Percentiles rank a stretch among this genome's conserved stretches.
These are phyloP conservation scores for Cryomyces antarcticus DNA, from an alignment of 495 filamentous ascomycete species.

Conservation along the genomic window DNA sequence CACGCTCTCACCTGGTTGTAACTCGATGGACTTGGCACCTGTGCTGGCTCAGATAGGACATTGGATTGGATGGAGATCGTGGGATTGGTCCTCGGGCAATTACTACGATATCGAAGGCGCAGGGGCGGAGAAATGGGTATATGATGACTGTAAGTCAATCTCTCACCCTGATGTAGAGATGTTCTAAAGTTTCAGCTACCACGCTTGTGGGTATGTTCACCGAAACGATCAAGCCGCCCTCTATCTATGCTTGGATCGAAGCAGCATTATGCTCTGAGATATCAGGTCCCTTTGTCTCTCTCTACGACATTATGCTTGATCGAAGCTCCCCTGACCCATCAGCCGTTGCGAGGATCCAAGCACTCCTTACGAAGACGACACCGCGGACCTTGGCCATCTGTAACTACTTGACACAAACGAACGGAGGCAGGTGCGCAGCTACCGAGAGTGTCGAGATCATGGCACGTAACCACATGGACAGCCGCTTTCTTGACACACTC, in stretches of 20 bases:
- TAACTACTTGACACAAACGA: slow-evolving; percentile 18
- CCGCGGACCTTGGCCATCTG: slow-evolving; percentile 8
- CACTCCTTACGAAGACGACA: slow-evolving; percentile 1
- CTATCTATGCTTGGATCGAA: no score
- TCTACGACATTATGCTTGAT: no score
- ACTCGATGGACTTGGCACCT: slow-evolving; percentile 26
- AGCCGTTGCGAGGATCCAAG: not conserved
- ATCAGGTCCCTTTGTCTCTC: no score
- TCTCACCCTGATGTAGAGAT: no score
- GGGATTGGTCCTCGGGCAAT: slow-evolving; percentile 31
- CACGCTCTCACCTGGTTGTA: slow-evolving; percentile 31
- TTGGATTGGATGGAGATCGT: slow-evolving; percentile 70
- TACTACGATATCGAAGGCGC: slow-evolving; percentile 55
- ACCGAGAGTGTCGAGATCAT: slow-evolving; percentile 19
- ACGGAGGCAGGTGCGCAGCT: not conserved
- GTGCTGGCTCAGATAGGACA: slow-evolving; percentile 59
- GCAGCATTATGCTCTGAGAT: no score
- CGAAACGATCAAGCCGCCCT: no score
- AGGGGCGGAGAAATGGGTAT: slow-evolving; percentile 37
- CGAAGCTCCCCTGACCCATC: no score
- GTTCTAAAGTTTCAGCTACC: no score
- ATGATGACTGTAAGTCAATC: slow-evolving; percentile 18
- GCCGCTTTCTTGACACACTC: slow-evolving; percentile 48
- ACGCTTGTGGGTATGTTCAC: no score
- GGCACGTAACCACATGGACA: slow-evolving; percentile 35